A percentile compares a stretch with the other conserved stretches of the same genome.
Conservation (phyloP, 371 early-diverging fungal species). For the Vairimorpha ceranae region DNA sequence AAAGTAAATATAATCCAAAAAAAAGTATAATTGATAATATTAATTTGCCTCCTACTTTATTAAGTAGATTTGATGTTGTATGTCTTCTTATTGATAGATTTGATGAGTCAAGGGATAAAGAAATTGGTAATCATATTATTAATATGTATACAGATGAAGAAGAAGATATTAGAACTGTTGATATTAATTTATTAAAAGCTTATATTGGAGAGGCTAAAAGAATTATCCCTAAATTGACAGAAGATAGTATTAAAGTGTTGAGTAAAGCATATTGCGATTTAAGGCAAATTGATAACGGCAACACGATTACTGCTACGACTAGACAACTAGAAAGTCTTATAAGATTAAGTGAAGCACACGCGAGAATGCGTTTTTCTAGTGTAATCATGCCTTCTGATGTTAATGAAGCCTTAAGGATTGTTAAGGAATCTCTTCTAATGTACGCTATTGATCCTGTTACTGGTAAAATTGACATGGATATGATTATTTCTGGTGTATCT, state of each 20-base stretch:
- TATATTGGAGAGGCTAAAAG: conserved; percentile 68
- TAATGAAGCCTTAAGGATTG: conserved; percentile 71
- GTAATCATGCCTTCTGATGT: conserved; percentile 73
- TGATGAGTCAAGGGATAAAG: conserved; percentile 58
- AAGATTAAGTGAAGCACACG: conserved; percentile 92
- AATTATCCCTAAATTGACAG: conserved; percentile 71
- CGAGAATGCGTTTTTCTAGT: conserved; percentile 71
- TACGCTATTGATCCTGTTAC: conserved; percentile 93
- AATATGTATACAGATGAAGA: conserved; percentile 33
- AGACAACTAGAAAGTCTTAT: conserved; percentile 97
- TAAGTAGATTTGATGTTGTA: conserved; percentile 64
- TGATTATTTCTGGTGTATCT: conserved; percentile 77
- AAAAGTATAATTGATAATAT: conserved; percentile 64
- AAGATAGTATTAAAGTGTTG: conserved; percentile 67
- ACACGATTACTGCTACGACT: conserved; percentile 86
- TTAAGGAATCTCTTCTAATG: conserved; percentile 81
- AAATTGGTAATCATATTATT: conserved; percentile 61
- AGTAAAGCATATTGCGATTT: conserved; percentile 76
- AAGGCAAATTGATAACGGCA: conserved; percentile 70
- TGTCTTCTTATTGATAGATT: conserved; percentile 61
- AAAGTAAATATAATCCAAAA: conserved; percentile 61
- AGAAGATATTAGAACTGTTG: conserved; percentile 15
- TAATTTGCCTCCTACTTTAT: conserved; percentile 61
- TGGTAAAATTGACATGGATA: conserved; percentile 89
- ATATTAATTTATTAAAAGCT: conserved; percentile 53